Conservation (phyloP, 2,329 filamentous ascomycete genomes). For the Alternaria infectoria region DNA sequence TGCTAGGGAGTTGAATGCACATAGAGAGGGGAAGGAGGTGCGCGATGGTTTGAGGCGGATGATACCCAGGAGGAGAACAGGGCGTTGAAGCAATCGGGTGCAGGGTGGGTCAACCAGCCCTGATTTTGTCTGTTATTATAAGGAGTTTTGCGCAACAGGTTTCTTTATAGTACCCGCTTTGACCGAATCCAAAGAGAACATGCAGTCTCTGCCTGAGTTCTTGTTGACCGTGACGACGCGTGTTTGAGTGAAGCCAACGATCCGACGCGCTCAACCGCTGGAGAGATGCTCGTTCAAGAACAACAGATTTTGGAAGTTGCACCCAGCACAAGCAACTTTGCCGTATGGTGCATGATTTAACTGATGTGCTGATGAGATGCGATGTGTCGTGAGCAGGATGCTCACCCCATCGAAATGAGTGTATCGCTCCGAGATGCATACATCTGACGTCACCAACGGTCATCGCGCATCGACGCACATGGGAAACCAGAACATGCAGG, state of each 20-base stretch:
- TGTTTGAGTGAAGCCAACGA: not conserved
- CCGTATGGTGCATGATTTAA: not conserved
- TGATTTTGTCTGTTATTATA: not conserved
- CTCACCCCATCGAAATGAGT: not conserved
- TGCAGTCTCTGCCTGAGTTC: not conserved
- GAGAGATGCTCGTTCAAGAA: not conserved
- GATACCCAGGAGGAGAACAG: constrained; percentile 12
- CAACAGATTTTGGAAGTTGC: not conserved
- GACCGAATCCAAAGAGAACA: not conserved
- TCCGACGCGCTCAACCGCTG: too few relatives aligned
- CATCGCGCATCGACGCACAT: not conserved
- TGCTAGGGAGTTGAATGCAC: not conserved
- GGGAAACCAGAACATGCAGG: not conserved
- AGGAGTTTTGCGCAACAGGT: not conserved
- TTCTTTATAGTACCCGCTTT: not conserved
- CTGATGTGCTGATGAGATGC: not conserved
- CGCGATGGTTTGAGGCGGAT: not conserved
- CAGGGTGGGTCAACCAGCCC: not conserved
- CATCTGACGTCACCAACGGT: constrained; percentile 3
- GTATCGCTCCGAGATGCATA: not conserved
- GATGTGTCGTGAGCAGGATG: not conserved
- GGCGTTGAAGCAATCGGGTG: not conserved
- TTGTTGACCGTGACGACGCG: not conserved
- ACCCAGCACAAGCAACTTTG: not conserved
- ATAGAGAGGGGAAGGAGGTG: not conserved